Percentiles rank a stretch among this genome's conserved stretches.
Evolutionary conservation across 176 grass and related monocot genomes (phyloP).

Genomic region (Musa itinerans): DNA sequence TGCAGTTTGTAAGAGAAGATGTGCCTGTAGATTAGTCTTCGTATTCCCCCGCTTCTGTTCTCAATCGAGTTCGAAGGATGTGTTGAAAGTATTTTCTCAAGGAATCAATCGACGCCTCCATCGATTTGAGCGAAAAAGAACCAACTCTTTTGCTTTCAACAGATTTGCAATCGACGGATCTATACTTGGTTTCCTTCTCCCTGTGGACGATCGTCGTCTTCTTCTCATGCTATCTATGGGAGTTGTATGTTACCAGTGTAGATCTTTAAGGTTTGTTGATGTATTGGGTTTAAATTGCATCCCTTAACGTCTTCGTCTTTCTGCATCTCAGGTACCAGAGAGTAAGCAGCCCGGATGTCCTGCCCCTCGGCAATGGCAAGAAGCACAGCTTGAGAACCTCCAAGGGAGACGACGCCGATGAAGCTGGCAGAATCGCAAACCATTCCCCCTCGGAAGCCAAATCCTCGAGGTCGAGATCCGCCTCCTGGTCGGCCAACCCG

Average conservation of each 20-base stretch:
- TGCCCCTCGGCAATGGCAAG: conserved; percentile 9
- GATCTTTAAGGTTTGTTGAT: not conserved
- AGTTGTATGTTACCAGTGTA: not conserved
- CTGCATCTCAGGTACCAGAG: conserved; percentile 8
- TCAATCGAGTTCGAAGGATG: not conserved
- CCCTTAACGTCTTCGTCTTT: not conserved
- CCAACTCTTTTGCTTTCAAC: not conserved
- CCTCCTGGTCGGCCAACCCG: not conserved
- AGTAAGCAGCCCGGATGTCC: conserved; percentile 10
- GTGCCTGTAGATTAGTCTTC: no score
- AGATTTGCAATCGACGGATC: not conserved
- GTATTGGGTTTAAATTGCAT: not conserved
- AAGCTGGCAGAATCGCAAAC: not conserved
- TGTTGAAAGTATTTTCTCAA: not conserved
- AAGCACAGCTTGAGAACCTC: conserved; percentile 3
- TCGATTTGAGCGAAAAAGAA: not conserved
- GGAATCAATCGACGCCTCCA: not conserved
- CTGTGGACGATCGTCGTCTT: no score
- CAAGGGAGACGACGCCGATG: conserved; percentile 2
- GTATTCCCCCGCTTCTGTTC: not conserved
- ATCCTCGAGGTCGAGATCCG: not conserved
- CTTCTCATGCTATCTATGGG: no score
- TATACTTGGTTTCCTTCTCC: no score
- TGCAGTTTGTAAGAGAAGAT: not conserved
- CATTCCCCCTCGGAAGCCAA: not conserved